phyloP scores from a whole-genome alignment of 176 grass and related monocot species.

The Areca catechu region DNA sequence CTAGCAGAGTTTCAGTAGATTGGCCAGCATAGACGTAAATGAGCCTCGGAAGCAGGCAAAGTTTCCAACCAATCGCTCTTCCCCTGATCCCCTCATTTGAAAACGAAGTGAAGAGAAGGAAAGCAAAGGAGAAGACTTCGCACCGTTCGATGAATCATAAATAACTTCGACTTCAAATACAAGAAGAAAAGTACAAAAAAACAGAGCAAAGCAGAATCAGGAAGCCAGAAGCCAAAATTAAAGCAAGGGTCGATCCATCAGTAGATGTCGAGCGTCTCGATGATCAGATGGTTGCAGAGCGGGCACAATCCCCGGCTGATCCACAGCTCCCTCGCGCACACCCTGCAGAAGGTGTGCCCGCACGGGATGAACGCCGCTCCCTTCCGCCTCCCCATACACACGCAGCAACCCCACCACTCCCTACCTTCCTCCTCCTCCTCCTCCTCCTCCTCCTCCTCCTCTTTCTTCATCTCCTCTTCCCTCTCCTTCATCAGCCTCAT shows the following conservation, averaged over 20 bases:
- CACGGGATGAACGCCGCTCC: constrained; percentile 5
- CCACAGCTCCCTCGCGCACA: constrained; percentile 7
- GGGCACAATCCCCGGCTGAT: not conserved
- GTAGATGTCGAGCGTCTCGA: not conserved
- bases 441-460: not conserved
- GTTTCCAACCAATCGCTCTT: no score
- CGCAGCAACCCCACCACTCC: not conserved
- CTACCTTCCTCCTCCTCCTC: not conserved
- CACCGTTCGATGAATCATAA: no score
- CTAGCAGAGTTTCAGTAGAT: no score
- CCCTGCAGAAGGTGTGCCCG: constrained; percentile 8
- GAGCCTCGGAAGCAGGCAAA: no score
- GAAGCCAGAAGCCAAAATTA: no score
- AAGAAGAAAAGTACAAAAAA: no score
- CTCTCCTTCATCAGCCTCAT: constrained; percentile 1
- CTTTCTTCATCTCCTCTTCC: not conserved
- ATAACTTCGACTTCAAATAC: no score
- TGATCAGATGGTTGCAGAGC: not conserved
- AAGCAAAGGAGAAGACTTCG: no score
- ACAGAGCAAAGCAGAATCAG: no score
- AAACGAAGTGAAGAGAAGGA: no score
- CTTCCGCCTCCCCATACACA: constrained; percentile 8
- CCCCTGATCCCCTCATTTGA: no score
- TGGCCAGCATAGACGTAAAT: no score
- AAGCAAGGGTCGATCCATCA: not conserved